Conservation (phyloP, 2,329 filamentous ascomycete species). For the Xylariaceae sp. region DNA sequence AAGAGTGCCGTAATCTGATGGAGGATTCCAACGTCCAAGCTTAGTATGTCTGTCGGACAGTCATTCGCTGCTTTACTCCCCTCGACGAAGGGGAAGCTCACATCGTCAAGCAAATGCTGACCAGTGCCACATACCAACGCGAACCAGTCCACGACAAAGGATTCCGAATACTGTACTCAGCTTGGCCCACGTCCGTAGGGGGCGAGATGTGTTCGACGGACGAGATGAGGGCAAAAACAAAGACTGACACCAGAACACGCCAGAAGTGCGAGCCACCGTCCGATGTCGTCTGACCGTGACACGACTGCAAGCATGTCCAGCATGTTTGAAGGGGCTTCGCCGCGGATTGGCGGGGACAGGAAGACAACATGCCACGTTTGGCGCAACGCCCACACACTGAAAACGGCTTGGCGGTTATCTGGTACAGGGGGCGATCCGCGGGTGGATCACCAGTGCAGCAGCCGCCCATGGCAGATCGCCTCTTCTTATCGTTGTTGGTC, state of each 20-base stretch:
- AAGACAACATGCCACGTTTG: conserved; percentile 4
- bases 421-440: conserved; percentile 16
- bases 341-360: background rate
- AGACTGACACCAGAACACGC: no score
- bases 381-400: conserved; percentile 10
- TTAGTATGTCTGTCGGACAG: conserved; percentile 14
- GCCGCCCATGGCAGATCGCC: background rate
- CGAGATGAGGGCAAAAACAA: no score
- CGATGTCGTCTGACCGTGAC: conserved; percentile 13
- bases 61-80: no score
- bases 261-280: no score
- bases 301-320: conserved; percentile 3
- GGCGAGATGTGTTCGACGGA: no score
- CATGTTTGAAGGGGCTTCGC: conserved; percentile 1
- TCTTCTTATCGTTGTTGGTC: background rate
- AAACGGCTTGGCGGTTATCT: conserved; percentile 19
- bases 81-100: no score
- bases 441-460: conserved; percentile 13
- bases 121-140: no score
- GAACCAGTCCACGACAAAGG: no score
- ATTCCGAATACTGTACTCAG: no score
- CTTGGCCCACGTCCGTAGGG: no score
- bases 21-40: conserved; percentile 22
- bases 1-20: conserved; percentile 19
- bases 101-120: no score